Evolutionary conservation across 2,329 filamentous ascomycete species (phyloP).

Genomic region (Microdochium nivale): DNA sequence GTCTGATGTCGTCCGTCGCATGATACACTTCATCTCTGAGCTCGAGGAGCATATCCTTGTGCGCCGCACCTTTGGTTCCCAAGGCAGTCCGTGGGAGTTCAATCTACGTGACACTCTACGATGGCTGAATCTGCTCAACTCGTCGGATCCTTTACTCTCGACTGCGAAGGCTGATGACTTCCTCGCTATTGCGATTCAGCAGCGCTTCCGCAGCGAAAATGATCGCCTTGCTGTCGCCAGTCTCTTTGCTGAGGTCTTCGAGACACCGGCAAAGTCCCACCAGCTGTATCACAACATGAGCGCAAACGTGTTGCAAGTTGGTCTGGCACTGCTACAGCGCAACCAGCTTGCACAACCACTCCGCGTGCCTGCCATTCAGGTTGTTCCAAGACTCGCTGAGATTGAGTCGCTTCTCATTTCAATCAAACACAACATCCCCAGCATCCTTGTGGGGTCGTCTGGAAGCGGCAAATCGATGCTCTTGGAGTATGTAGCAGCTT

Average conservation of each 20-base stretch:
- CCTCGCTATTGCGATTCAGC: conserved; percentile 72
- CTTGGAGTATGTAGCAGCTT: conserved; percentile 70
- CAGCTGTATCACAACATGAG: conserved; percentile 67
- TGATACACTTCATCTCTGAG: conserved; percentile 75
- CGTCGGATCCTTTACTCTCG: conserved; percentile 49
- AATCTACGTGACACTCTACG: conserved; percentile 85
- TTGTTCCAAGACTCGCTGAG: conserved; percentile 53
- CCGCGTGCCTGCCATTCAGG: conserved; percentile 39
- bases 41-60: conserved; percentile 64
- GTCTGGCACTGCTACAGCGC: conserved; percentile 62
- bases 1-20: conserved; percentile 47
- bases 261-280: conserved; percentile 38
- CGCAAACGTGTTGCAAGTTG: conserved; percentile 63
- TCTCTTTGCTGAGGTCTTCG: conserved; percentile 61
- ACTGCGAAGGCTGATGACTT: conserved; percentile 61
- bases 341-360: conserved; percentile 44
- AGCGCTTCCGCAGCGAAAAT: conserved; percentile 68
- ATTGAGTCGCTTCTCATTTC: conserved; percentile 84
- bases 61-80: conserved; percentile 47
- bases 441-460: conserved; percentile 77
- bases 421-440: conserved; percentile 77
- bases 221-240: conserved; percentile 59
- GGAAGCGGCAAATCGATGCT: conserved; percentile 82
- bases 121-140: conserved; percentile 69
- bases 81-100: conserved; percentile 86